Evolutionary conservation across 2,329 filamentous ascomycete species (phyloP).

Genomic region (Monilinia laxa): DNA sequence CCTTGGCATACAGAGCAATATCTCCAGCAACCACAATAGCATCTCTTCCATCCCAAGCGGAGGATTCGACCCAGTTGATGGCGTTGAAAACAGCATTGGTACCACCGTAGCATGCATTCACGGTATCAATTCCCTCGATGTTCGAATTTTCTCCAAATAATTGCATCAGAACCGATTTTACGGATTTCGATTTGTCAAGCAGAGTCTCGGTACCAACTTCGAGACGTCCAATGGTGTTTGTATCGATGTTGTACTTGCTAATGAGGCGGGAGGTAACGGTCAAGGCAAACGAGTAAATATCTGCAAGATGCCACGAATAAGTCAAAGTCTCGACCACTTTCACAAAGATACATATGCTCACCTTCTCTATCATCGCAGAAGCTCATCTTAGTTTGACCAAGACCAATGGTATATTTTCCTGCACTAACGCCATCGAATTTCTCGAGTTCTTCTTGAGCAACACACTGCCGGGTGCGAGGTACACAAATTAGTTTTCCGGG

Average conservation of each 20-base stretch:
- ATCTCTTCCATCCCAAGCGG: conserved; percentile 80
- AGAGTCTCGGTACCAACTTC: conserved; percentile 86
- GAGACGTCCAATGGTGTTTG: conserved; percentile 73
- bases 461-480: conserved; percentile 57
- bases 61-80: conserved; percentile 84
- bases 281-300: conserved; percentile 84
- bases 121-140: conserved; percentile 77
- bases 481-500: conserved; percentile 17
- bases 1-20: conserved; percentile 84
- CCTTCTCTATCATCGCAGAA: conserved; percentile 89
- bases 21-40: conserved; percentile 78
- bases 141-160: conserved; percentile 81
- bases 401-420: conserved; percentile 88
- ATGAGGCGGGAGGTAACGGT: conserved; percentile 76
- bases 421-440: conserved; percentile 80
- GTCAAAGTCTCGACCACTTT: conserved; percentile 16
- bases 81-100: conserved; percentile 83
- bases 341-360: conserved; percentile 41
- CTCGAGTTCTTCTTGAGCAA: conserved; percentile 79
- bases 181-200: conserved; percentile 86
- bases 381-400: conserved; percentile 88
- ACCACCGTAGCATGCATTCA: conserved; percentile 85
- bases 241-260: conserved; percentile 79
- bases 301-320: conserved; percentile 46
- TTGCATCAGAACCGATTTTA: conserved; percentile 87